Evolutionary conservation across 176 grass and related monocot species (phyloP).

Genomic region (Hsuehochloa calcarea): DNA sequence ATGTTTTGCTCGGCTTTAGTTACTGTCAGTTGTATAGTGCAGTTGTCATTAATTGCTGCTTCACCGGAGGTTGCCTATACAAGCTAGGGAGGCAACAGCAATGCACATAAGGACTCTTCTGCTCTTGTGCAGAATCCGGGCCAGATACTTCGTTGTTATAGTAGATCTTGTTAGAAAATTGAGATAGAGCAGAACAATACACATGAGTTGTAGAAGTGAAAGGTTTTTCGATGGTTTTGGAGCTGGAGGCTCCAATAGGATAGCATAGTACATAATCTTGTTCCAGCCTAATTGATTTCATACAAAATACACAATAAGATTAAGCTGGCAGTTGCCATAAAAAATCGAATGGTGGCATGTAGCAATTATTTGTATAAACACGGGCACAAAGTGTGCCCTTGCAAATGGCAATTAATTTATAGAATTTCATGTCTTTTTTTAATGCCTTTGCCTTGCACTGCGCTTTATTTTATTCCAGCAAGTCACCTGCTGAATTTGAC

Average conservation of each 20-base stretch:
- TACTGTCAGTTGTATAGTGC: slow-evolving; percentile 7
- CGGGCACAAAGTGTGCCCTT: slow-evolving; percentile 21
- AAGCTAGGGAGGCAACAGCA: neutral
- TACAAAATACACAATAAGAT: slow-evolving; percentile 18
- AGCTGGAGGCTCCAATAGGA: neutral
- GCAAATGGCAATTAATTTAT: slow-evolving; percentile 5
- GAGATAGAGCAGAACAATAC: slow-evolving; percentile 5
- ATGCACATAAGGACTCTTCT: neutral
- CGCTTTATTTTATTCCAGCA: neutral
- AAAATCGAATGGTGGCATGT: neutral
- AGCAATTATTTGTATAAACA: slow-evolving; percentile 14
- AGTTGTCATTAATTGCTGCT: neutral
- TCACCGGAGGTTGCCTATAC: neutral
- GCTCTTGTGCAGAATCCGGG: neutral
- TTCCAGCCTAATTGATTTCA: slow-evolving; percentile 6
- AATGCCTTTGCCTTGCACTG: neutral
- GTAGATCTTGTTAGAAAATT: neutral
- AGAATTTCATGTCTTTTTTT: neutral
- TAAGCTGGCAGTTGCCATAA: neutral
- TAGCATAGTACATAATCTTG: slow-evolving; percentile 26
- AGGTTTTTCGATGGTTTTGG: neutral
- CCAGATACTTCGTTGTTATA: neutral
- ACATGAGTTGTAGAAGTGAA: neutral
- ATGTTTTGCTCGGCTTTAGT: neutral
- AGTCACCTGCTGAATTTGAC: neutral